phyloP scores from a whole-genome alignment of 2,329 filamentous ascomycete species.

The Talaromyces funiculosus region DNA sequence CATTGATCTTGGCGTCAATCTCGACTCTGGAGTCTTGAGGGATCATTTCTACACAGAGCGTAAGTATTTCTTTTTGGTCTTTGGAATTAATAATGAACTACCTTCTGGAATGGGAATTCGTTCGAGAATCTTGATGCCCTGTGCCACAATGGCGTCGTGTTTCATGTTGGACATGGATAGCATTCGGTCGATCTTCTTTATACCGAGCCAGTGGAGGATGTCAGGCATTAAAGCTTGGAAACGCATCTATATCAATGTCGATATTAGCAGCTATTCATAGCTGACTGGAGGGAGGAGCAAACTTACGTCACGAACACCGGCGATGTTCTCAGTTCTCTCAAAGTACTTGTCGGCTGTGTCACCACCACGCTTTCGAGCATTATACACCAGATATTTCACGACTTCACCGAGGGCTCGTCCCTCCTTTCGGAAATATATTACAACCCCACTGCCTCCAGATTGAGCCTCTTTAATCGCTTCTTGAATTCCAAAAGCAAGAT shows the following conservation, averaged over 20 bases:
- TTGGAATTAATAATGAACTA: not conserved
- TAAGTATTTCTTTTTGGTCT: not conserved
- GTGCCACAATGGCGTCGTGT: conserved; percentile 47
- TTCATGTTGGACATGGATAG: conserved; percentile 88
- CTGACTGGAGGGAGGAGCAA: too few species aligned
- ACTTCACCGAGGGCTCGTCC: conserved; percentile 91
- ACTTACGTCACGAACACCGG: conserved; percentile 70
- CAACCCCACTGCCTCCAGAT: conserved; percentile 84
- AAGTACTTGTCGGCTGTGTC: conserved; percentile 60
- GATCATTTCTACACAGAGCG: conserved; percentile 61
- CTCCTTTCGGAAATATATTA: conserved; percentile 98
- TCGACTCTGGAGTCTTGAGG: conserved; percentile 94
- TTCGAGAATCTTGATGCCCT: conserved; percentile 69
- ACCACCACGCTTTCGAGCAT: conserved; percentile 42
- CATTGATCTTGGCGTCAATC: conserved; percentile 97
- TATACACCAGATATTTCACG: conserved; percentile 73
- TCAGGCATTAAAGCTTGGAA: conserved; percentile 98
- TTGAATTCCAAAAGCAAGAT: conserved; percentile 93
- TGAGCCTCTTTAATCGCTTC: conserved; percentile 97
- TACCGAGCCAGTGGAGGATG: conserved; percentile 95
- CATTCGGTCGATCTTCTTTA: conserved; percentile 98
- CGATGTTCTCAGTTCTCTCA: conserved; percentile 95
- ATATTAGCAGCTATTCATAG: not conserved
- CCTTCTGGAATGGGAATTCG: conserved; percentile 80
- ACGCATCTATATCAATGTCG: conserved; percentile 60